Evolutionary conservation across 1,284 basidiomycete genomes (phyloP).

Genomic region (Cronartium quercuum): DNA sequence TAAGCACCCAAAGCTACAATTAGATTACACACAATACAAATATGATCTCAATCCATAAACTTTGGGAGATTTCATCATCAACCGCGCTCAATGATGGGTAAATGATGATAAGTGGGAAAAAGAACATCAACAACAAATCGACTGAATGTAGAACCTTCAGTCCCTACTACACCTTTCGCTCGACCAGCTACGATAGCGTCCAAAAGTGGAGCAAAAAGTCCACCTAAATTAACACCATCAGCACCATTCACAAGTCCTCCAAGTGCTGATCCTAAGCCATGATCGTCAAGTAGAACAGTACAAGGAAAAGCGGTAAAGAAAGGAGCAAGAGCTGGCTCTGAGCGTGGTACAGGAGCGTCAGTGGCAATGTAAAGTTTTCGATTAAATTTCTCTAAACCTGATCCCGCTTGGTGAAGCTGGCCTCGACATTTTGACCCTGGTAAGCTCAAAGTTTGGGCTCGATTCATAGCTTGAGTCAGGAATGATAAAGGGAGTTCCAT

Average conservation of each 20-base stretch:
- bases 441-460: background rate
- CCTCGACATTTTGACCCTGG: conserved; percentile 41
- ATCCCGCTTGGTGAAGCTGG: conserved; percentile 38
- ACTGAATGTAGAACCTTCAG: conserved; percentile 57
- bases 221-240: conserved; percentile 56
- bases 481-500: background rate
- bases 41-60: no score
- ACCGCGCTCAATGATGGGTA: conserved; percentile 27
- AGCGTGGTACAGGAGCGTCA: conserved; percentile 53
- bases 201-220: conserved; percentile 59
- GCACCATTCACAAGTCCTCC: conserved; percentile 53
- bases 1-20: no score
- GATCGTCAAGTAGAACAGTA: conserved; percentile 61
- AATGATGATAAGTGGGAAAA: conserved; percentile 55
- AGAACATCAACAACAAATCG: conserved; percentile 62
- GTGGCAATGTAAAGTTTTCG: conserved; percentile 66
- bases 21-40: no score
- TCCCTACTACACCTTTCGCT: conserved; percentile 49
- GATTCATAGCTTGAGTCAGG: conserved; percentile 7
- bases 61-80: no score
- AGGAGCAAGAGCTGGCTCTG: conserved; percentile 54
- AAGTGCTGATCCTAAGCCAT: conserved; percentile 50
- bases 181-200: conserved; percentile 63
- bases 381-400: conserved; percentile 54
- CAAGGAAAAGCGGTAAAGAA: conserved; percentile 64